Evolutionary conservation across 352 stramenopile species (phyloP), one percentile per base, ranked within the genome.

Genomic region (Globisporangium heterothallicum): DNA sequence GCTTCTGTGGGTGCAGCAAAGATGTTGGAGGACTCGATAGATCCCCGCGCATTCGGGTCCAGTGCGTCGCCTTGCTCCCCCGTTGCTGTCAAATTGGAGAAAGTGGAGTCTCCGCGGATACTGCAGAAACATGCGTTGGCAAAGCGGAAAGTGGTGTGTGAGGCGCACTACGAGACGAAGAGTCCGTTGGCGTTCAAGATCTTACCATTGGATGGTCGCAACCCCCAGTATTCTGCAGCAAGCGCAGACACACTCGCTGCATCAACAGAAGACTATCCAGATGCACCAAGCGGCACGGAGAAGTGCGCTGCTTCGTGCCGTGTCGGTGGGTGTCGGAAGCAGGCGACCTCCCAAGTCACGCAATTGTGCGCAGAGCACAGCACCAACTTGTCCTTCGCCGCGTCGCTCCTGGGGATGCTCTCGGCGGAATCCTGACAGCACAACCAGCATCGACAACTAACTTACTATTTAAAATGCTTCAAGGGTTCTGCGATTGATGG

Each of bases 321-420:
- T 27, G 26, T 61, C 3, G 38, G 41, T 3, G 44, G 49, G 30
- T 60, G 50, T 19, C 16, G 6, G 14, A 56, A 54, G 36, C 32
- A 24, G 1, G 50, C 24, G 9, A 3, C 34, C 7, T 7, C 16
- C 4, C 8, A 27, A 2, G 26, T 13, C 29, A 55, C 58, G 16
- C 48, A 49, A 6, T 30, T 57, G 41, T 60, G 58, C 18, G 36
- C 50, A 12, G 43, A 61, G 9, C 58, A 64, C 29, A 36, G 42
- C 25, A 53, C 45, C 32, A 57, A 53, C 32, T 13, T 61, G 14
- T 19, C 32, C 22, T 41, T 53, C 29, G 58, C 58, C 1, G 45
- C 52, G 6, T 64, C 58, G 25, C 26, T 64, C 14, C 38, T 64
- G 14, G 52, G 30, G 18, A 61, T 64, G 53, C 40, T 61, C 24